A percentile compares a stretch with the other conserved stretches of the same genome.
Evolutionary conservation across 2,329 filamentous ascomycete species (phyloP).

Genomic region (Aspergillus sp.): DNA sequence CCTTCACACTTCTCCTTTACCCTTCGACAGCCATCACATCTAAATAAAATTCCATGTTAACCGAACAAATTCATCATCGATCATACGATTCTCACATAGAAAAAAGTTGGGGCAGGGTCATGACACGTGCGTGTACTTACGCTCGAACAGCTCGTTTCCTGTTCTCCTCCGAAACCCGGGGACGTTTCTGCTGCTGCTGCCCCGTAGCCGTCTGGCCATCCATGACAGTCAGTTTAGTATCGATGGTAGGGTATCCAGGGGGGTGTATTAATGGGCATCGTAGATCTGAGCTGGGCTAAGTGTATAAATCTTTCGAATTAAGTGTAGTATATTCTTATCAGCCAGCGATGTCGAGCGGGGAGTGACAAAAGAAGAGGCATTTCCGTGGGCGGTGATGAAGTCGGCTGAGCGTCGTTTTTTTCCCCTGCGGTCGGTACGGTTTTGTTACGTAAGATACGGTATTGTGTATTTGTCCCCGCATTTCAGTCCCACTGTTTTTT

Average conservation of each 20-base stretch:
- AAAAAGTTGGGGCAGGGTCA: background rate
- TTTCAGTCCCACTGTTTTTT: background rate
- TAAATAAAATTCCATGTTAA: constrained; percentile 14
- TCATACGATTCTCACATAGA: too few relatives aligned
- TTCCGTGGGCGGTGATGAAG: too few relatives aligned
- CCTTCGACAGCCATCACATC: constrained; percentile 52
- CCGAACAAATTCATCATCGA: too few relatives aligned
- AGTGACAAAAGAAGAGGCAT: background rate
- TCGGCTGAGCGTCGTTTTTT: too few relatives aligned
- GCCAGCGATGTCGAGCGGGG: background rate
- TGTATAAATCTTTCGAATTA: too few relatives aligned
- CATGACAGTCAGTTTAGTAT: constrained; percentile 11
- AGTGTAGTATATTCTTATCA: background rate
- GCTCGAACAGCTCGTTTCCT: constrained; percentile 37
- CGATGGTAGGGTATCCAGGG: too few relatives aligned
- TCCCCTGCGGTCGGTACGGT: too few relatives aligned
- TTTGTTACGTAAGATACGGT: too few relatives aligned
- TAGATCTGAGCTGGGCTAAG: too few relatives aligned
- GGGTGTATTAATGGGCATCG: too few relatives aligned
- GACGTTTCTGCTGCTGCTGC: constrained; percentile 27
- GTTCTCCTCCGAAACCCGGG: constrained; percentile 37
- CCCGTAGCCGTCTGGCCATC: constrained; percentile 14
- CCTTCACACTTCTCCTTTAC: constrained; percentile 56
- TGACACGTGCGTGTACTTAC: constrained; percentile 19
- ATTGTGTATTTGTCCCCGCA: background rate